These are phyloP conservation scores for Candolleomyces eurysporus DNA, from an alignment of 768 basidiomycete genomes.

Conservation along the genomic window DNA sequence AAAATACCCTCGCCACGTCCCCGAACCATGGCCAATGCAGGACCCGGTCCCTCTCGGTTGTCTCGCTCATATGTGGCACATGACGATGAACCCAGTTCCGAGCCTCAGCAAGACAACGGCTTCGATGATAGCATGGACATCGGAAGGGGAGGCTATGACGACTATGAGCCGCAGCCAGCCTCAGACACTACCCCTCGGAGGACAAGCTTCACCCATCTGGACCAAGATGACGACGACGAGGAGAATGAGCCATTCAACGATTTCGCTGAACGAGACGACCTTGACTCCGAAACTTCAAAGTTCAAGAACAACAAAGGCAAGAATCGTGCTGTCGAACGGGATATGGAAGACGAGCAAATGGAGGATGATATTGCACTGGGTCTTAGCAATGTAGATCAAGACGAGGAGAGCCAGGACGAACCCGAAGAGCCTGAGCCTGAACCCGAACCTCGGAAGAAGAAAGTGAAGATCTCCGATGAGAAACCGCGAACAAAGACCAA, in stretches of 20 bases:
- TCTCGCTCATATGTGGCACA: constrained; percentile 29
- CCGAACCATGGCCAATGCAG: constrained; percentile 31
- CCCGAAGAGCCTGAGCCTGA: constrained; percentile 17
- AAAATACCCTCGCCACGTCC: constrained; percentile 58
- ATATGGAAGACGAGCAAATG: constrained; percentile 41
- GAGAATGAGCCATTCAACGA: constrained; percentile 18
- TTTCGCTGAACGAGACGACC: no score
- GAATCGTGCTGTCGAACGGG: constrained; percentile 34
- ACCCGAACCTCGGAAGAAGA: constrained; percentile 34
- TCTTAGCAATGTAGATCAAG: constrained; percentile 31
- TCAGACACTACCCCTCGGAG: constrained; percentile 27
- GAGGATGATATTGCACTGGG: constrained; percentile 45
- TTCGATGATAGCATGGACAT: constrained; percentile 22
- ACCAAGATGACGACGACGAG: constrained; percentile 47
- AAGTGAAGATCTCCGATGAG: constrained; percentile 23
- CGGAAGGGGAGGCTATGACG: constrained; percentile 23
- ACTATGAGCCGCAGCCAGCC: constrained; percentile 27
- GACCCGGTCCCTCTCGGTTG: constrained; percentile 40
- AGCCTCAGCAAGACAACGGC: constrained; percentile 25
- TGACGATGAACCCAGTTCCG: constrained; percentile 30
- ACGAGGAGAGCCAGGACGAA: constrained; percentile 17
- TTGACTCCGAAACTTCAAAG: constrained; percentile 20
- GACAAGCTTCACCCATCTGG: constrained; percentile 48
- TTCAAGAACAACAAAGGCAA: constrained; percentile 39
- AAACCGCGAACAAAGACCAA: constrained; percentile 21